These are phyloP conservation scores for Paramarasmius palmivorus DNA, from an alignment of 1,284 basidiomycete genomes.

Conservation along the genomic window DNA sequence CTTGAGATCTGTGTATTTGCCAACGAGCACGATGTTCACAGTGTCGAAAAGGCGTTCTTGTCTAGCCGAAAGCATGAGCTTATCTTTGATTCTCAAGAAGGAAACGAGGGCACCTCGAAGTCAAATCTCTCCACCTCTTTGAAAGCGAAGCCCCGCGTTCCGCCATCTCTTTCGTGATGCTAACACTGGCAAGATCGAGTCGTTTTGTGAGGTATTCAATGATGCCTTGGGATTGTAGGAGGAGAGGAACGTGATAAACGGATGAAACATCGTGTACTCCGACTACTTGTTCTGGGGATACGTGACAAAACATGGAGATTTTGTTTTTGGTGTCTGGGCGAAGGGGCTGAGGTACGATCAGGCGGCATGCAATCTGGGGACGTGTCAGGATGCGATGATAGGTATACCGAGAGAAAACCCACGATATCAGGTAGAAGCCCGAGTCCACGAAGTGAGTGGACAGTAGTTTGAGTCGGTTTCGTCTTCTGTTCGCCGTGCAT, in stretches of 20 bases:
- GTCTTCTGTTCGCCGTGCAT: constrained; percentile 99
- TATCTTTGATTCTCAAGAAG: neutral
- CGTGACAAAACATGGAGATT: constrained; percentile 99
- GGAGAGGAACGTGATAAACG: constrained; percentile 96
- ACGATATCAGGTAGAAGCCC: constrained; percentile 94
- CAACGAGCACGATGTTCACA: constrained; percentile 91
- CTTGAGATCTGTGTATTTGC: constrained; percentile 96
- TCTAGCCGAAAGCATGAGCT: constrained; percentile 35
- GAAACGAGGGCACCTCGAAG: constrained; percentile 54
- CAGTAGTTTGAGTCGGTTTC: constrained; percentile 97
- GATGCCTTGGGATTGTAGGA: constrained; percentile 92
- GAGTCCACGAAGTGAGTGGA: constrained; percentile 91
- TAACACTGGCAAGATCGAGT: constrained; percentile 69
- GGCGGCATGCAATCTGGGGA: constrained; percentile 86
- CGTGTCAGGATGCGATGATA: neutral
- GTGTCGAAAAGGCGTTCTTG: constrained; percentile 93
- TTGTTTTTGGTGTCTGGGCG: constrained; percentile 89
- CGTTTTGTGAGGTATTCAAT: constrained; percentile 83
- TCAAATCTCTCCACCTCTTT: constrained; percentile 83
- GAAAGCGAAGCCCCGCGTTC: constrained; percentile 69
- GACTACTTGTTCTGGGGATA: constrained; percentile 90
- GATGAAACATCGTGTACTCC: constrained; percentile 97
- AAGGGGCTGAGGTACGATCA: constrained; percentile 72
- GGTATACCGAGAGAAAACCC: constrained; percentile 27
- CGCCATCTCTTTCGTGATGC: constrained; percentile 56